A percentile compares a stretch with the other conserved stretches of the same genome.
These are phyloP conservation scores for Geotrichum reessii DNA, from an alignment of 1,139 yeast species.

Conservation along the genomic window DNA sequence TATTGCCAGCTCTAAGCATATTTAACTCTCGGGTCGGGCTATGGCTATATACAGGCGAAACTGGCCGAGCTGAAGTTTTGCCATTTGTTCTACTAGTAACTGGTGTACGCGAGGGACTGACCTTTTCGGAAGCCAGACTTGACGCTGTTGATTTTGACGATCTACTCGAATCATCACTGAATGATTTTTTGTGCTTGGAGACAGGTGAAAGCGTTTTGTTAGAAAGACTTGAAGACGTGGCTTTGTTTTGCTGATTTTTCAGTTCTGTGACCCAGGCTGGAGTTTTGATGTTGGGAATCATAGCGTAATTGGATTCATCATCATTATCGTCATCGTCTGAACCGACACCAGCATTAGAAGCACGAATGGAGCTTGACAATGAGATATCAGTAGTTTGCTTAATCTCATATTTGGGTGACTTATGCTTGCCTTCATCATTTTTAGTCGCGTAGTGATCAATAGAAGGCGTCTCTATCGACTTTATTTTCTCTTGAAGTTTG, in stretches of 20 bases:
- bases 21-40: neutral
- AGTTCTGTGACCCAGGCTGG: neutral
- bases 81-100: neutral
- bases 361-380: neutral
- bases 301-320: neutral
- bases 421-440: neutral
- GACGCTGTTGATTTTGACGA: neutral
- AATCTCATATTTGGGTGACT: neutral
- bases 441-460: neutral
- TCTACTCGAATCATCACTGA: neutral
- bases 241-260: neutral
- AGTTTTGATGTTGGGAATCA: neutral
- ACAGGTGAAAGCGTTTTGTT: neutral
- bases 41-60: neutral
- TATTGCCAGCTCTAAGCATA: neutral
- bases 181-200: neutral
- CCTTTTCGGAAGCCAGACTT: neutral
- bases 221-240: neutral
- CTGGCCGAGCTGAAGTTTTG: neutral
- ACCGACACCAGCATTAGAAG: neutral
- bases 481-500: neutral
- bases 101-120: neutral
- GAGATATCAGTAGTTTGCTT: neutral
- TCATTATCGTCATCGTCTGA: neutral
- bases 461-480: neutral